These are phyloP conservation scores for Termitomyces sp. DNA, from an alignment of 768 basidiomycete genomes.

Conservation along the genomic window DNA sequence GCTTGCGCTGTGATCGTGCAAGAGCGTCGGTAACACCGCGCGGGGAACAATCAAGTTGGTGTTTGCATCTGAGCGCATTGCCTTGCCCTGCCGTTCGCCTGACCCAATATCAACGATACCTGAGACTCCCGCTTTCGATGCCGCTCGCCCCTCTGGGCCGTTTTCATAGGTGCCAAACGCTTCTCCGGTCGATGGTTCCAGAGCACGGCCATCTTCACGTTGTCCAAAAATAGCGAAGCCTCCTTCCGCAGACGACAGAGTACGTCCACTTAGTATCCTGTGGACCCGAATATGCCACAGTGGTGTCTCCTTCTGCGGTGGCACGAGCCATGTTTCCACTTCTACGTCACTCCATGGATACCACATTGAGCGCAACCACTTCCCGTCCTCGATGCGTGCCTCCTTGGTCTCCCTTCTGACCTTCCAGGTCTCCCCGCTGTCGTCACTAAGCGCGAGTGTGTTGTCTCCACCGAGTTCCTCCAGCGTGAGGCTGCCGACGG, in stretches of 20 bases:
- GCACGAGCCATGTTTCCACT: conserved; percentile 74
- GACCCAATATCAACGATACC: conserved; percentile 52
- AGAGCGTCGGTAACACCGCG: conserved; percentile 64
- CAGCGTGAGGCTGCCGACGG: conserved; percentile 60
- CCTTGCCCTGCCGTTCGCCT: conserved; percentile 28
- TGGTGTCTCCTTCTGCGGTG: conserved; percentile 51
- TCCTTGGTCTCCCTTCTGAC: conserved; percentile 60
- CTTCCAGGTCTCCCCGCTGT: conserved; percentile 71
- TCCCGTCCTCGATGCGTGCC: conserved; percentile 48
- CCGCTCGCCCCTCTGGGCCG: conserved; percentile 45
- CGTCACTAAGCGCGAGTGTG: conserved; percentile 67
- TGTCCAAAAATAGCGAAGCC: conserved; percentile 73
- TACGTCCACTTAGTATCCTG: conserved; percentile 49
- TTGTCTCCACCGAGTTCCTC: conserved; percentile 72
- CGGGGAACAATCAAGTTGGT: conserved; percentile 21
- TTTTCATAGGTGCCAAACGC: conserved; percentile 48
- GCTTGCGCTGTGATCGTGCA: conserved; percentile 40
- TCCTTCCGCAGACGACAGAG: conserved; percentile 59
- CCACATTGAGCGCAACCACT: conserved; percentile 68
- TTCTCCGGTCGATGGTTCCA: conserved; percentile 43
- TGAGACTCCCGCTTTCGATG: conserved; percentile 57
- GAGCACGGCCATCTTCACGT: conserved; percentile 51
- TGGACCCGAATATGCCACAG: conserved; percentile 72
- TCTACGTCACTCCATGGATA: conserved; percentile 69
- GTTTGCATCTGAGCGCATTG: conserved; percentile 69